phyloP scores from a whole-genome alignment of 1,284 basidiomycete species.

The Stygiomarasmius scandens region DNA sequence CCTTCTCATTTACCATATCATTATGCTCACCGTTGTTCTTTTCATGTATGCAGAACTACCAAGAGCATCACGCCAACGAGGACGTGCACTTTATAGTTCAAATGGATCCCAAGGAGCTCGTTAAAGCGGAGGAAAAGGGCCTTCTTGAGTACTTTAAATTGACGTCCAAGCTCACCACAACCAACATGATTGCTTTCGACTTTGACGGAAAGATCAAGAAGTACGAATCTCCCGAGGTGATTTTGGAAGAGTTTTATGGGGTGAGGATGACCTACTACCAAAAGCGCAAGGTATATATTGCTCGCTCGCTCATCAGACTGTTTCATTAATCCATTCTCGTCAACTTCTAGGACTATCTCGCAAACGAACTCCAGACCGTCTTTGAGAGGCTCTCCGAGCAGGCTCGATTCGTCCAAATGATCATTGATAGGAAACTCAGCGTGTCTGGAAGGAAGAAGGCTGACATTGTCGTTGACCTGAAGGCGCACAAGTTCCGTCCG shows the following conservation, averaged over 20 bases:
- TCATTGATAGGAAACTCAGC: slow-evolving; percentile 86
- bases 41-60: slow-evolving; percentile 75
- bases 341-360: slow-evolving; percentile 73
- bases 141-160: slow-evolving; percentile 93
- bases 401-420: slow-evolving; percentile 97
- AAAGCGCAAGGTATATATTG: slow-evolving; percentile 79
- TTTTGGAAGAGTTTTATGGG: slow-evolving; percentile 94
- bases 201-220: slow-evolving; percentile 96
- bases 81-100: slow-evolving; percentile 91
- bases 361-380: slow-evolving; percentile 81
- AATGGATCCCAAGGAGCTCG: slow-evolving; percentile 81
- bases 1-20: not conserved
- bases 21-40: not conserved
- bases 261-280: slow-evolving; percentile 90
- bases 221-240: slow-evolving; percentile 89
- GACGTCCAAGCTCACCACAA: slow-evolving; percentile 79
- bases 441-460: slow-evolving; percentile 92
- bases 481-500: slow-evolving; percentile 83
- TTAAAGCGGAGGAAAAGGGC: slow-evolving; percentile 89
- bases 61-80: slow-evolving; percentile 93
- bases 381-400: slow-evolving; percentile 93
- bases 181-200: slow-evolving; percentile 99
- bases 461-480: slow-evolving; percentile 86
- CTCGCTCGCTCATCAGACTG: not conserved
- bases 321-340: not conserved